Base-by-base conservation (phyloP, 176 grass and related monocot species). In the Paspalum vaginatum region DNA sequence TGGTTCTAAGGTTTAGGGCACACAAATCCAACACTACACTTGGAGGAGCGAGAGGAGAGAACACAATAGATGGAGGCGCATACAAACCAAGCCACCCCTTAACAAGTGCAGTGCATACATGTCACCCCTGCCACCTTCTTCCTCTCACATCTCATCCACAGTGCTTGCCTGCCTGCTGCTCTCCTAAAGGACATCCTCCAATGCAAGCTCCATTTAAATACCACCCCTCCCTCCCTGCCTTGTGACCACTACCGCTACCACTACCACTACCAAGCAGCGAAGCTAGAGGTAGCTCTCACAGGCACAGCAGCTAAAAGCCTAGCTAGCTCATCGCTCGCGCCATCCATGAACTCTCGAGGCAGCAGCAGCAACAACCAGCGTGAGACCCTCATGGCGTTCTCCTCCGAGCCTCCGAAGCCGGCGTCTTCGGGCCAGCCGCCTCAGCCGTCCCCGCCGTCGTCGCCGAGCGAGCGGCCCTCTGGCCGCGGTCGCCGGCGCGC, bases 141-240 rank as follows among this genome's bases (percentile, higher is more conserved):
- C 22, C 17, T 55, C 52, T 55, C 52, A 26, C 87, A 89, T 87
- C 76, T 80, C 87, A 89, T 84, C 74, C 75, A 90, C 81, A 83
- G 81, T 76, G 25, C 42, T 39, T 67, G 62, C 65, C 41, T 68
- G 57, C 22, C 6, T 54, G 51, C 51, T 20, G 41, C 18, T n/a
- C 69, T 44, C 44, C 54, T 16, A 62, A 49, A 63, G 57, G 27
- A 44, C 65, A 61, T 69, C 66, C 32, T 32, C 32, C 32, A 3
- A 1, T 82, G 75, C 62, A 68, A 71, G 69, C 64, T 65, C 77
- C 81, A 73, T 88, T 91, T 94, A 88, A 94, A 94, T 83, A 82
- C n/a, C 78, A 58, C 85, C 77, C 74, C 70, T 68, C 50, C 74
- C 79, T 66, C 79, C 26, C 79, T 81, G 50, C 20, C 55, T 61